A percentile compares a stretch with the other conserved stretches of the same genome.
These are phyloP conservation scores for Cenchrus purpureus DNA, from an alignment of 176 grass and related monocot species.

Conservation along the genomic window DNA sequence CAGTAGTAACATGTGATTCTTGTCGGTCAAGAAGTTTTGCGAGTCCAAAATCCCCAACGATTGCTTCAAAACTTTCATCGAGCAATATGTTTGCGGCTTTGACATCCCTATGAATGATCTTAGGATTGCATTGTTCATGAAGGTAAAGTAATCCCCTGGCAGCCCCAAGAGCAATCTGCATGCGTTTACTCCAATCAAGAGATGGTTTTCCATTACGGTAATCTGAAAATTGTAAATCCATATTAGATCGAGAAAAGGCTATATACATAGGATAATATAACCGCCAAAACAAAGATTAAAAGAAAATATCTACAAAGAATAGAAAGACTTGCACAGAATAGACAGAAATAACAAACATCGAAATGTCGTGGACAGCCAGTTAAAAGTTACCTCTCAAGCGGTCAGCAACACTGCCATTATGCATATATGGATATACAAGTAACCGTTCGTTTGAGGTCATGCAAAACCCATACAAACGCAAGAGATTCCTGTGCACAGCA, in stretches of 20 bases:
- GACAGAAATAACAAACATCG: neutral
- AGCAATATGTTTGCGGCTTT: conserved; percentile 97
- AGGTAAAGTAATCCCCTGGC: conserved; percentile 89
- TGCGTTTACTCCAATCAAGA: conserved; percentile 92
- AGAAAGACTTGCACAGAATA: neutral
- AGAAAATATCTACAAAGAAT: conserved; percentile 9
- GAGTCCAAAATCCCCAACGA: conserved; percentile 96
- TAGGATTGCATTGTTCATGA: conserved; percentile 98
- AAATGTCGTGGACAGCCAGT: neutral
- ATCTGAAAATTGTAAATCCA: conserved; percentile 54
- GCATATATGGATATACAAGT: conserved; percentile 96
- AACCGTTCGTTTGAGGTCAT: conserved; percentile 85
- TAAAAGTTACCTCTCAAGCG: conserved; percentile 78
- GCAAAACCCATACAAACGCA: conserved; percentile 94
- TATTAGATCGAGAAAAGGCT: conserved; percentile 4
- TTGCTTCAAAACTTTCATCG: conserved; percentile 86
- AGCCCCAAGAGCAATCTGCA: conserved; percentile 81
- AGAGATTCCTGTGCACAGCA: conserved; percentile 91
- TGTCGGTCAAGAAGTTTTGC: conserved; percentile 90
- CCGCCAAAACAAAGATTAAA: neutral
- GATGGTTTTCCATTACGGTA: conserved; percentile 65
- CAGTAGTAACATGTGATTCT: conserved; percentile 95
- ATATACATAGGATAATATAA: neutral
- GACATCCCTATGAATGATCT: conserved; percentile 97
- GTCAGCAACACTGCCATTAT: conserved; percentile 96